Conservation (phyloP, 2,329 filamentous ascomycete genomes). For the Biscogniauxia mediterranea region DNA sequence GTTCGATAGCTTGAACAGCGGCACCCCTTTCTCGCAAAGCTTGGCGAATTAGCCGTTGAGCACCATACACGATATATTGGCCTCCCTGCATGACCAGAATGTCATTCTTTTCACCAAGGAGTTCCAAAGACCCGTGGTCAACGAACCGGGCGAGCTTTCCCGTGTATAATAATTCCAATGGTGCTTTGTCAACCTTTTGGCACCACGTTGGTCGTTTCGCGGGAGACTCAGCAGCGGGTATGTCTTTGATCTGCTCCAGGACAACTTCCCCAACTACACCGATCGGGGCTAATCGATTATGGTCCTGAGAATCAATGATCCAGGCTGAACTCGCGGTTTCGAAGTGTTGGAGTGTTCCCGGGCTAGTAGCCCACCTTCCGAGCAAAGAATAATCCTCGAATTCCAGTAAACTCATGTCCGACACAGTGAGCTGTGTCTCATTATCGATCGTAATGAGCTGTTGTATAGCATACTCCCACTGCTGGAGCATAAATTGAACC, state of each 20-base stretch:
- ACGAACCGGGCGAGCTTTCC: not conserved
- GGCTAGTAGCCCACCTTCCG: not conserved
- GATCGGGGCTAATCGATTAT: not conserved
- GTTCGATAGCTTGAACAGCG: not conserved
- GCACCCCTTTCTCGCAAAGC: not conserved
- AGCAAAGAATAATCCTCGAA: not conserved
- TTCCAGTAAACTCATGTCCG: not conserved
- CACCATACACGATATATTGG: not conserved
- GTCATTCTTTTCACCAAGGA: not conserved
- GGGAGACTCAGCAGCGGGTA: not conserved
- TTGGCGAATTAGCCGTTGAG: not conserved
- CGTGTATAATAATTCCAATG: not conserved
- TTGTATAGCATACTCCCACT: not conserved
- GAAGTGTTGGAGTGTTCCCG: not conserved
- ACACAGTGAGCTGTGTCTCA: not conserved
- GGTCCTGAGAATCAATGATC: not conserved
- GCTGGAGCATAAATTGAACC: not conserved
- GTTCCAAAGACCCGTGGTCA: not conserved
- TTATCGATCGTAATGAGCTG: not conserved
- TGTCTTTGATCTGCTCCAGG: not conserved
- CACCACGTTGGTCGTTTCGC: not conserved
- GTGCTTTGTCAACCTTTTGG: not conserved
- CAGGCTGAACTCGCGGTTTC: not conserved
- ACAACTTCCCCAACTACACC: not conserved
- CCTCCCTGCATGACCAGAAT: not conserved